Percentiles rank a stretch among this genome's conserved stretches.
Conservation (phyloP, 768 basidiomycete species). For the Russula abietina region DNA sequence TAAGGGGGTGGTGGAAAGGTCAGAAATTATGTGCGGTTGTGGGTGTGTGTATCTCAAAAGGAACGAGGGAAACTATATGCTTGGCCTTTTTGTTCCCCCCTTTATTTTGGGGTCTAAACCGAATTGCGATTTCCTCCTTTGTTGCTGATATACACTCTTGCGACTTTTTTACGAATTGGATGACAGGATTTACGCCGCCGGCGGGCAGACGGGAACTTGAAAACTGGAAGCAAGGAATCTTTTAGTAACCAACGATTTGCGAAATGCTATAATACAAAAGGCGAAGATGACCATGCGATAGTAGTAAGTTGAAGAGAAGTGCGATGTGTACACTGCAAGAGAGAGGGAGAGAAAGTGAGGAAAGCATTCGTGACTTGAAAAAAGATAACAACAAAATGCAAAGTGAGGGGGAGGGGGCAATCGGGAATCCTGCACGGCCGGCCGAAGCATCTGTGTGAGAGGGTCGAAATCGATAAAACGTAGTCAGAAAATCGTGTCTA, state of each 20-base stretch:
- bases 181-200: background rate
- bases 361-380: background rate
- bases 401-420: background rate
- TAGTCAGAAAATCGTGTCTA: slow-evolving; percentile 13
- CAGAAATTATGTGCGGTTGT: background rate
- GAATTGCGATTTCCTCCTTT: background rate
- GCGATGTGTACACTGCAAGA: slow-evolving; percentile 10
- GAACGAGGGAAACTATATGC: background rate
- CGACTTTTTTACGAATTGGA: background rate
- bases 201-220: background rate
- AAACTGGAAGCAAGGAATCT: background rate
- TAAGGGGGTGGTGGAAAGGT: background rate
- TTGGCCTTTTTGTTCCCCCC: background rate
- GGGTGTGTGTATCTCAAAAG: background rate
- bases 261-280: slow-evolving; percentile 15
- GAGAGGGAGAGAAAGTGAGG: background rate
- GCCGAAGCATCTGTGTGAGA: background rate
- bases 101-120: background rate
- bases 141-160: background rate
- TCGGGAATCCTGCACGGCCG: background rate
- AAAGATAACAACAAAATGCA: slow-evolving; percentile 3
- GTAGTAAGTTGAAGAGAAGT: slow-evolving; percentile 17
- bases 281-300: slow-evolving; percentile 6
- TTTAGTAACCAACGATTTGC: slow-evolving; percentile 1
- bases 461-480: background rate